Base-by-base conservation (phyloP, 495 filamentous ascomycete genomes). In the Stereocaulon alpinum region DNA sequence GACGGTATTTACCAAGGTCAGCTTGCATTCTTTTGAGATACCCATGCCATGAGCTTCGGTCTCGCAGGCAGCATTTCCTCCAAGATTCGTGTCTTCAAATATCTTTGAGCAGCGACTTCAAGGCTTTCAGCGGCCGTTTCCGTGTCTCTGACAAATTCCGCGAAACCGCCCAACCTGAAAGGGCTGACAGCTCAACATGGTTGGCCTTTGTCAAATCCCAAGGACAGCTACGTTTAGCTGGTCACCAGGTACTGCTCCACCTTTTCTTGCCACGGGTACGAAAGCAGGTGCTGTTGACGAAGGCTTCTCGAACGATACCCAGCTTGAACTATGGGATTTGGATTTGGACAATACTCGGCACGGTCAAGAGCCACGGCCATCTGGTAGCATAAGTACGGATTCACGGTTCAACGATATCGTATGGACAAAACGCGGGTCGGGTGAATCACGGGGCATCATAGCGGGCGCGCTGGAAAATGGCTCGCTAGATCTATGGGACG, bases 381-480 rank as follows among this genome's bases (percentile, higher is more conserved):
- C 88, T 67, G 87, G 84, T 50, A 92, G 86, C 70, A 82, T 95
- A 66, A 82, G 78, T 65, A 88, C 88, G 17, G 93, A 97, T 67
- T 93, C 93, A 43, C 90, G 89, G 91, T 99, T 99, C 75, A 90
- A 97, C 70, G 92, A 97, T 68, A 86, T 99, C 66, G 91, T 91
- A 54, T 99, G 93, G 93, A 85, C 87, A 40, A 81, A 85, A 65
- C 84, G 86, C 49, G 87, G 82, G 61, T 84, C 86, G 51, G 85
- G 87, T 56, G 80, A 87, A 61, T 83, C 85, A 2, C 77, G 80
- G 60, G 94, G 93, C 53, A 85, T 99, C 60, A 87, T 99, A 72
- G 93, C 94, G 37, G 94, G 92, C 65, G 93, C 88, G 63, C 77
- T 97, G 62, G 94, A 99, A 71, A 96, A 94, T 75, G 94, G 94